phyloP scores from a whole-genome alignment of 129 eudicot species.

The Tagetes patula region DNA sequence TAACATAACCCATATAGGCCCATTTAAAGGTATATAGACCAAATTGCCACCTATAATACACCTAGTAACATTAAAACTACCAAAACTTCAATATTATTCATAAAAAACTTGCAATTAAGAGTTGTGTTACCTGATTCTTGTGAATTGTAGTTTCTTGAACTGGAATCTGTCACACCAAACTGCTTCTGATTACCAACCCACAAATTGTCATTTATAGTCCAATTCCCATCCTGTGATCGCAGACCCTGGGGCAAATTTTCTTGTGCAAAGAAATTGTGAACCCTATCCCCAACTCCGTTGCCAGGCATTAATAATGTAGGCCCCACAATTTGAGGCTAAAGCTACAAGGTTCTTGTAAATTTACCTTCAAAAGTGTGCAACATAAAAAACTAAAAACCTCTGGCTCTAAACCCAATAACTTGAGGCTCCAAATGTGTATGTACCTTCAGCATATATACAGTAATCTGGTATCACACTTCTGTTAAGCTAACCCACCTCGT shows the following conservation, averaged over 20 bases:
- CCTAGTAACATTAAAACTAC: background rate
- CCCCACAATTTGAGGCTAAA: conserved; percentile 36
- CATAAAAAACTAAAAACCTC: too few relatives aligned
- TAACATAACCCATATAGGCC: background rate
- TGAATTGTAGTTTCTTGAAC: conserved; percentile 45
- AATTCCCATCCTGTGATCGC: conserved; percentile 68
- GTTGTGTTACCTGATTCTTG: conserved; percentile 61
- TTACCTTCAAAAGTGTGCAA: conserved; percentile 13
- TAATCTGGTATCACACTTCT: conserved; percentile 25
- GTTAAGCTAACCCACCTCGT: conserved; percentile 22
- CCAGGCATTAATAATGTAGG: conserved; percentile 82
- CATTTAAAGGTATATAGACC: background rate
- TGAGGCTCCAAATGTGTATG: background rate
- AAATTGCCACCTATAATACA: background rate
- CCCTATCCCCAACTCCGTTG: conserved; percentile 93
- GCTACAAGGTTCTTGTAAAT: conserved; percentile 14
- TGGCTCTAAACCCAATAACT: too few relatives aligned
- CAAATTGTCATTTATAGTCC: conserved; percentile 58
- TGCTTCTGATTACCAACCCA: conserved; percentile 75
- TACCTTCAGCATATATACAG: conserved; percentile 16
- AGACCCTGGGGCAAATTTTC: conserved; percentile 63
- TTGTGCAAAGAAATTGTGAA: conserved; percentile 93
- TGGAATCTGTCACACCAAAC: conserved; percentile 44
- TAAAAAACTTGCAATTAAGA: conserved; percentile 12
- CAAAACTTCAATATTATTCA: background rate